Base-by-base conservation (phyloP, 2,329 filamentous ascomycete genomes). In the Aspergillus ruber region DNA sequence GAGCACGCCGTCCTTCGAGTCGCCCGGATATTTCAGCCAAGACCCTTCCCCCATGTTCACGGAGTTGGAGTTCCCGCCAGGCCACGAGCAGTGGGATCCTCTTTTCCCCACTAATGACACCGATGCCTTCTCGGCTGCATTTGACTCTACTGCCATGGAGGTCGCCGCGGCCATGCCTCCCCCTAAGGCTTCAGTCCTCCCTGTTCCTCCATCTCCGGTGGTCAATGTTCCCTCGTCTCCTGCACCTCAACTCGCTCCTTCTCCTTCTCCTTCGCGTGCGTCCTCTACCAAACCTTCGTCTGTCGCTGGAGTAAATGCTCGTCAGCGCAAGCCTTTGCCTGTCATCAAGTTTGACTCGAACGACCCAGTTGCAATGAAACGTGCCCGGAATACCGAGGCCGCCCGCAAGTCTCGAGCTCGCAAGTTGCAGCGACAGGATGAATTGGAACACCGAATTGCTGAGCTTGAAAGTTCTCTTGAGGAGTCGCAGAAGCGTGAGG, bases 381-480 rank as follows among this genome's bases (percentile, higher is more conserved):
- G 91, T 67, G 90, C 90, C 44, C 86, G 90, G 57, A 97, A 96
- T 69, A 95, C 90, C 7, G 80, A 94, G 67, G 91, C 91, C 15
- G 91, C 91, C 60, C 89, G 91, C 56, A 95, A 95, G 74, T 95
- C 90, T 50, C 85, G 91, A 45, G 85, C 89, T 62, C 85, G 89
- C 56, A 95, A 95, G 75, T 83, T 88, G 48, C 78, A 85, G 65
- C 81, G 84, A 57, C 77, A 91, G 51, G 83, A 87, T 47, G 81
- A 83, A 49, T 76, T 95, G 41, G 86, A 94, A 73, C 78, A 79
- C 35, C 77, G 81, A 60, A 90, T 95, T 60, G 77, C 74, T 15
- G 82, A 86, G 64, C 73, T 91, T 23, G 77, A 84, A 67, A 75
- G 77, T 36, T 47, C 54, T 29, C 50, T 71, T 6, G 58, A 62